Percentiles rank a stretch among this genome's conserved stretches.
Evolutionary conservation across 2,329 filamentous ascomycete species (phyloP).

Genomic region (Fusarium sp.): DNA sequence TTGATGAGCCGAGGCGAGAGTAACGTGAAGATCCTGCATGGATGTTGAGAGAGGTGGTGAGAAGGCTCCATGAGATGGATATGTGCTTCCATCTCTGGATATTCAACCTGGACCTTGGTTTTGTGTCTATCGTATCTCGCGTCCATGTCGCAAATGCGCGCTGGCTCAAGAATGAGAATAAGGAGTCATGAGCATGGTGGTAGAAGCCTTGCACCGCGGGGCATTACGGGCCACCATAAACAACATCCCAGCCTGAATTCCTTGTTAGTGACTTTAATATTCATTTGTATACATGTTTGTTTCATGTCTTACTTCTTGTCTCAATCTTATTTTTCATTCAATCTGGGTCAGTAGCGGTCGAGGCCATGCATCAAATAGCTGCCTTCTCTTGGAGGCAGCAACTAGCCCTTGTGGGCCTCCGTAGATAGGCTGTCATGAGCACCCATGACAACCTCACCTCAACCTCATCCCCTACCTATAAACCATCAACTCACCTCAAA

Average conservation of each 20-base stretch:
- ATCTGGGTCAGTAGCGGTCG: not conserved
- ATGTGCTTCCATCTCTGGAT: not conserved
- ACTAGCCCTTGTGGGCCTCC: not conserved
- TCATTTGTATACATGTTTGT: not conserved
- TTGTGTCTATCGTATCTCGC: not conserved
- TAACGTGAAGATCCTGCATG: not conserved
- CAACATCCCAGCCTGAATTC: not conserved
- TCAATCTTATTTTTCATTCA: not conserved
- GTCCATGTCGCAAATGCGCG: not conserved
- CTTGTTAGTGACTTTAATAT: not conserved
- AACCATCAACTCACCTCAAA: not conserved
- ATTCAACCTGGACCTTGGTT: not conserved
- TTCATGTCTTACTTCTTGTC: not conserved
- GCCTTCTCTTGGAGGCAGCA: not conserved
- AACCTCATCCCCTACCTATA: not conserved
- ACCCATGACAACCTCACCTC: conserved; percentile 8
- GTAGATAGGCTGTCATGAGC: conserved; percentile 15
- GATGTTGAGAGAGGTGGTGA: not conserved
- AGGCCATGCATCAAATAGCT: not conserved
- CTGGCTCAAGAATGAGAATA: not conserved
- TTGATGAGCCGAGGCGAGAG: not conserved
- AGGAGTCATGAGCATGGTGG: not conserved
- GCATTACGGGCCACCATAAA: not conserved
- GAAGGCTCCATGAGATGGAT: not conserved
- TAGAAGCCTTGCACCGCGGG: not conserved